Percentiles rank a stretch among this genome's conserved stretches.
Conservation (phyloP, 441 rosid species). For the Viola pubescens region DNA sequence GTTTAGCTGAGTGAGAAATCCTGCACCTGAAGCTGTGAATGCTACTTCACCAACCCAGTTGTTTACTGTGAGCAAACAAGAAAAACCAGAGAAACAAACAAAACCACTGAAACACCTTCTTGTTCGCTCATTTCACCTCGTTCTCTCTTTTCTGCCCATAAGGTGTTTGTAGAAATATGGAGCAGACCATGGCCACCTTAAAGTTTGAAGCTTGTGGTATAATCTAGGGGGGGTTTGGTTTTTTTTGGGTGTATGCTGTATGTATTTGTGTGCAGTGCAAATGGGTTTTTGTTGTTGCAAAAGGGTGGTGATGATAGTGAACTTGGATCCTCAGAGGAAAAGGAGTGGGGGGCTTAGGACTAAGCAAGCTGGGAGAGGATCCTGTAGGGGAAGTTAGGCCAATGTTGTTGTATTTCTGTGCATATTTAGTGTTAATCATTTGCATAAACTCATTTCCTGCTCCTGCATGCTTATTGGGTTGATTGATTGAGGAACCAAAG, state of each 20-base stretch:
- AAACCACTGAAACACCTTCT: too few relatives aligned
- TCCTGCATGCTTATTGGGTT: conserved; percentile 2
- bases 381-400: conserved; percentile 95
- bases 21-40: conserved; percentile 1
- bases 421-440: too few relatives aligned
- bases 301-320: conserved; percentile 48
- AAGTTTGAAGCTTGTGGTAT: conserved; percentile 75
- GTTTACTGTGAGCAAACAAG: neutral
- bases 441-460: neutral
- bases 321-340: conserved; percentile 93
- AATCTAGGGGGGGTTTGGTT: conserved; percentile 26
- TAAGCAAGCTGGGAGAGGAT: conserved; percentile 94
- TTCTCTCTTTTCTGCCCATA: neutral
- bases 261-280: neutral
- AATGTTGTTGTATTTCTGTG: too few relatives aligned
- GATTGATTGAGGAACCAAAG: too few relatives aligned
- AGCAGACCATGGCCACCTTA: conserved; percentile 51
- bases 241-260: too few relatives aligned
- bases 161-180: conserved; percentile 32
- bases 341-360: conserved; percentile 90
- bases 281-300: conserved; percentile 21
- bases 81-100: neutral
- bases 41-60: conserved; percentile 3
- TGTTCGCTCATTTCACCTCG: too few relatives aligned
- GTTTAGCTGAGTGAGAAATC: neutral